Conservation (phyloP, 1,284 basidiomycete genomes). For the Trametes hirsuta region DNA sequence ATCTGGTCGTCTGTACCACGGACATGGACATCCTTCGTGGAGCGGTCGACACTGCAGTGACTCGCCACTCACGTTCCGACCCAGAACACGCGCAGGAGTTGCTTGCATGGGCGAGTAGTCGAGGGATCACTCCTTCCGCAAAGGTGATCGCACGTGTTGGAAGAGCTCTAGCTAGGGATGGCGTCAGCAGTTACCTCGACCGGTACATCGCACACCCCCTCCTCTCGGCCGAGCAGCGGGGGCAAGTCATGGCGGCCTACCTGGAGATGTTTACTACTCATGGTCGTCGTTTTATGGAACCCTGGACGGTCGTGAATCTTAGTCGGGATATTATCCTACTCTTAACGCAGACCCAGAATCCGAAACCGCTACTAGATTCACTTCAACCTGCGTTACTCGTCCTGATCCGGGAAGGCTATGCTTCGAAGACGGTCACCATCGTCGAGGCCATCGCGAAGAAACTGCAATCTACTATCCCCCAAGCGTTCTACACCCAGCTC, state of each 20-base stretch:
- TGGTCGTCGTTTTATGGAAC: slow-evolving; percentile 15
- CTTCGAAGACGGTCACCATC: slow-evolving; percentile 2
- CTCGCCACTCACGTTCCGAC: slow-evolving; percentile 8
- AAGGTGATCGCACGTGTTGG: slow-evolving; percentile 14
- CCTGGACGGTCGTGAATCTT: not conserved
- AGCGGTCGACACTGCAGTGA: slow-evolving; percentile 16
- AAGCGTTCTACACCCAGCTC: slow-evolving; percentile 10
- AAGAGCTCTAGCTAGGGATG: slow-evolving; percentile 13
- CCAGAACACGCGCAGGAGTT: slow-evolving; percentile 22
- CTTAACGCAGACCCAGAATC: not conserved
- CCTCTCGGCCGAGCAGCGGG: slow-evolving; percentile 18
- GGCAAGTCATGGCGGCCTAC: slow-evolving; percentile 9
- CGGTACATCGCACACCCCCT: slow-evolving; percentile 14
- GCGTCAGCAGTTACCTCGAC: slow-evolving; percentile 16
- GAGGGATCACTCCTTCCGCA: slow-evolving; percentile 11
- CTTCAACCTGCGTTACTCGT: slow-evolving; percentile 9
- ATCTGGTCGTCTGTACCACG: slow-evolving; percentile 14
- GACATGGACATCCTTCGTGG: slow-evolving; percentile 10
- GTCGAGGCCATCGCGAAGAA: slow-evolving; percentile 6
- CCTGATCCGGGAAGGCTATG: slow-evolving; percentile 15
- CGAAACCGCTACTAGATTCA: not conserved
- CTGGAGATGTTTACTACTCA: slow-evolving; percentile 12
- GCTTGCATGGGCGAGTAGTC: slow-evolving; percentile 11
- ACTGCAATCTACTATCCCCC: slow-evolving; percentile 4
- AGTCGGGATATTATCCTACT: not conserved